phyloP scores from a whole-genome alignment of 192 early-diverging fungal species.

The Umbelopsis sp. region DNA sequence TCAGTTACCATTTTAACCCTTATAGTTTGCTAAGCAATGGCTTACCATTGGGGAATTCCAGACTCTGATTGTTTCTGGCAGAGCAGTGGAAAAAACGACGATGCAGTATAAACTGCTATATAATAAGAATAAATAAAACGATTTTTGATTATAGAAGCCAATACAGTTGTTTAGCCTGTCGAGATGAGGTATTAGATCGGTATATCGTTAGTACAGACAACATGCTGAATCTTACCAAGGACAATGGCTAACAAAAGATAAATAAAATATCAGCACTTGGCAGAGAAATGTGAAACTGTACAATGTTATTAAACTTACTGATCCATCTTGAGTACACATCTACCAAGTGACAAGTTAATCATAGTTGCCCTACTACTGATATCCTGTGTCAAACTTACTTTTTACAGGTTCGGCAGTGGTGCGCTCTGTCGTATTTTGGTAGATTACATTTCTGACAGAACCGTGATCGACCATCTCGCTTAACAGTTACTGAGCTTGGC shows the following conservation, averaged over 20 bases:
- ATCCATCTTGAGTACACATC: constrained; percentile 44
- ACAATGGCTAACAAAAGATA: constrained; percentile 35
- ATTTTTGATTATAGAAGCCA: constrained; percentile 45
- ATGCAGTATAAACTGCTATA: constrained; percentile 45
- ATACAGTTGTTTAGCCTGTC: constrained; percentile 44
- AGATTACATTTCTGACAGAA: constrained; percentile 43
- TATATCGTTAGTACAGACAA: background rate
- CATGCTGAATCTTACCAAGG: constrained; percentile 28
- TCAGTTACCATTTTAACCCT: background rate
- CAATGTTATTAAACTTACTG: constrained; percentile 30
- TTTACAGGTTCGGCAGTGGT: constrained; percentile 42
- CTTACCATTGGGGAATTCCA: constrained; percentile 34
- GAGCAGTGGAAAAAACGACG: constrained; percentile 41
- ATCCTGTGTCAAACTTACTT: constrained; percentile 14
- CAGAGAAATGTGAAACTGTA: background rate
- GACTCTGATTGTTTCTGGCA: constrained; percentile 36
- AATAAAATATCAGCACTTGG: background rate
- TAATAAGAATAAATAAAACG: constrained; percentile 51
- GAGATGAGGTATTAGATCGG: background rate
- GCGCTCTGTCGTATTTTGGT: constrained; percentile 38
- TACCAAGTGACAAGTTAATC: background rate
- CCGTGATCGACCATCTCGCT: constrained; percentile 33
- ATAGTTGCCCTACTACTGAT: background rate
- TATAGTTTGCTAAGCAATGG: too few species aligned
- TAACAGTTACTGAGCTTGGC: constrained; percentile 24